These are phyloP conservation scores for Taphrina pruni DNA, from an alignment of 1,139 yeast genomes.

Conservation along the genomic window DNA sequence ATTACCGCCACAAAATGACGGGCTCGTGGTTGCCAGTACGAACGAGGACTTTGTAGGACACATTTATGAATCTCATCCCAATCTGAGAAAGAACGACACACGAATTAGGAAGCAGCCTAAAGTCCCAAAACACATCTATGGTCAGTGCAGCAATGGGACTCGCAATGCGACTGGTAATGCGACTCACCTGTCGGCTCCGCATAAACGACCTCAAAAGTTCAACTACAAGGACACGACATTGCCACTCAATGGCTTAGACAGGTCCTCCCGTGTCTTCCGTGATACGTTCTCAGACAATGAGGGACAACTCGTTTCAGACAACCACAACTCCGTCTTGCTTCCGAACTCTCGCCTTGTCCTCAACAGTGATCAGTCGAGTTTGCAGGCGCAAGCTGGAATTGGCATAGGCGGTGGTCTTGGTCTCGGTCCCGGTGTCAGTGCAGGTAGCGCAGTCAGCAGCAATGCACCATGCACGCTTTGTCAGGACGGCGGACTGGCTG, in stretches of 20 bases:
- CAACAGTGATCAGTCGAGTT: background rate
- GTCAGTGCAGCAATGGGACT: background rate
- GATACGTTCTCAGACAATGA: background rate
- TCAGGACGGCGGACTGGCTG: background rate
- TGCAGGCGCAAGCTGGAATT: background rate
- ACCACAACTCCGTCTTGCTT: background rate
- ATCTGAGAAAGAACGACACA: background rate
- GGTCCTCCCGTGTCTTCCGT: constrained; percentile 4
- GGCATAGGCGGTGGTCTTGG: constrained; percentile 23
- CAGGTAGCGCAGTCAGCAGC: background rate
- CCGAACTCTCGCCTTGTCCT: background rate
- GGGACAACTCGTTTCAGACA: background rate
- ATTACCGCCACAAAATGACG: background rate
- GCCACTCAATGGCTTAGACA: constrained; percentile 5
- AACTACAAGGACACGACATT: constrained; percentile 1
- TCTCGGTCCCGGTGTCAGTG: constrained; percentile 1
- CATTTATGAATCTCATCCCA: too few relatives aligned
- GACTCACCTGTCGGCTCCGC: background rate
- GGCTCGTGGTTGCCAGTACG: too few relatives aligned
- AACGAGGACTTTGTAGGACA: too few relatives aligned
- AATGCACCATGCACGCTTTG: constrained; percentile 6
- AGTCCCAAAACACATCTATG: too few relatives aligned
- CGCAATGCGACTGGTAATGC: background rate
- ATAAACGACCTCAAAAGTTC: background rate
- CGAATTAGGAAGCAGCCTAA: background rate